A percentile compares a stretch with the other conserved stretches of the same genome.
phyloP scores from a whole-genome alignment of 345 rosid species.

The Trapa incisa region DNA sequence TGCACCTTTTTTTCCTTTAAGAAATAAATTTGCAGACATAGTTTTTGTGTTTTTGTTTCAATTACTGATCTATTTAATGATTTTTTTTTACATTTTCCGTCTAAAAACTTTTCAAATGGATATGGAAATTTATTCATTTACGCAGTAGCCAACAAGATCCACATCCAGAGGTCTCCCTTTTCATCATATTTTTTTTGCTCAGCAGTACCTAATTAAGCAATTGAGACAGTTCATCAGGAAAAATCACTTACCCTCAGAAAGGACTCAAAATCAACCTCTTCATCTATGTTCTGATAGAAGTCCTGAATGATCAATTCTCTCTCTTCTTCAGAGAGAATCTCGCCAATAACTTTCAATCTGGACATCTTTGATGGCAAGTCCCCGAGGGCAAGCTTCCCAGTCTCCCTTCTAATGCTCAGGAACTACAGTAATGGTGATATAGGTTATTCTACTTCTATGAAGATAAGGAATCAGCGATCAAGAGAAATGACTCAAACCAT shows the following conservation, averaged over 20 bases:
- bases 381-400: constrained; percentile 69
- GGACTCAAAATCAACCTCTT: constrained; percentile 92
- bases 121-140: not conserved
- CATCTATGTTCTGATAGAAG: constrained; percentile 45
- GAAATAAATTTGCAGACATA: not conserved
- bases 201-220: not conserved
- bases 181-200: not conserved
- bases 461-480: not conserved
- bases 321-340: constrained; percentile 62
- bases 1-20: too few species aligned
- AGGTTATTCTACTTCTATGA: not conserved
- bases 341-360: constrained; percentile 69
- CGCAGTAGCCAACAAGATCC: not conserved
- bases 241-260: constrained; percentile 51
- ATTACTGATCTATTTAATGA: not conserved
- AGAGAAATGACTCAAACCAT: not conserved
- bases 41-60: not conserved
- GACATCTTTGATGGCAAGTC: constrained; percentile 87
- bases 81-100: not conserved
- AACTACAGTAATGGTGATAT: constrained; percentile 25
- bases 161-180: not conserved
- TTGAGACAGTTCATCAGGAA: not conserved
- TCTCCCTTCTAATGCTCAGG: constrained; percentile 82
- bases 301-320: constrained; percentile 53
- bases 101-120: not conserved